Conservation (phyloP, 1,284 basidiomycete species). For the Leccinum huronense region DNA sequence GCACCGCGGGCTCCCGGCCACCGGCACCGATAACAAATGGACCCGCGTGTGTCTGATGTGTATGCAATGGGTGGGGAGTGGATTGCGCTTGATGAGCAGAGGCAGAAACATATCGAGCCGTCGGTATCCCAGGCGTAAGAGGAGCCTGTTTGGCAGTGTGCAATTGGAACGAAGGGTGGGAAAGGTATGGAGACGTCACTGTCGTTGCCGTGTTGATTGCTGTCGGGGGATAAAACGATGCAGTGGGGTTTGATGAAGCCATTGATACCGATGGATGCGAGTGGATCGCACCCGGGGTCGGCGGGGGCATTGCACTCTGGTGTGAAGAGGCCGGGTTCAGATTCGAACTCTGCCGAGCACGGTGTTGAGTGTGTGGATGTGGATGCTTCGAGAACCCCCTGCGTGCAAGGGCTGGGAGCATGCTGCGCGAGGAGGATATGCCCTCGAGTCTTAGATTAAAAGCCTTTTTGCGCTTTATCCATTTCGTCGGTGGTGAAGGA, state of each 20-base stretch:
- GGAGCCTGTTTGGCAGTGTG: slow-evolving; percentile 17
- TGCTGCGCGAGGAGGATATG: slow-evolving; percentile 35
- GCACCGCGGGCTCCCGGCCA: slow-evolving; percentile 44
- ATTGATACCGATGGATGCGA: slow-evolving; percentile 21
- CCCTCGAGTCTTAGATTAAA: slow-evolving; percentile 49
- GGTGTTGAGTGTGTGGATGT: slow-evolving; percentile 29
- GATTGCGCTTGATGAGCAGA: slow-evolving; percentile 17
- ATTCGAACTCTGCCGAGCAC: slow-evolving; percentile 34
- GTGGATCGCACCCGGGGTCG: slow-evolving; percentile 23
- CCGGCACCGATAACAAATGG: slow-evolving; percentile 31
- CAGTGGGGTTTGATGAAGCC: slow-evolving; percentile 16
- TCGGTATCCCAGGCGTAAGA: slow-evolving; percentile 17
- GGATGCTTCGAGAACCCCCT: slow-evolving; percentile 32
- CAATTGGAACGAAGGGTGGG: slow-evolving; percentile 31
- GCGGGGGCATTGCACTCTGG: slow-evolving; percentile 18
- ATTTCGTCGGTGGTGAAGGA: slow-evolving; percentile 37
- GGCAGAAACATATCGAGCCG: slow-evolving; percentile 17
- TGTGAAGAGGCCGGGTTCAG: slow-evolving; percentile 33
- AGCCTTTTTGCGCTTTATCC: slow-evolving; percentile 46
- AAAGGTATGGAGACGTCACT: slow-evolving; percentile 33
- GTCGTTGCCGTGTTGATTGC: slow-evolving; percentile 24
- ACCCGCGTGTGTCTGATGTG: slow-evolving; percentile 20
- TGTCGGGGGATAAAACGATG: slow-evolving; percentile 32
- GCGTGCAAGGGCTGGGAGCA: slow-evolving; percentile 22
- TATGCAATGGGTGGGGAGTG: slow-evolving; percentile 17